Evolutionary conservation across 2,329 filamentous ascomycete species (phyloP), one percentile per base, ranked within the genome.

Genomic region (Pestalotiopsis sp.): DNA sequence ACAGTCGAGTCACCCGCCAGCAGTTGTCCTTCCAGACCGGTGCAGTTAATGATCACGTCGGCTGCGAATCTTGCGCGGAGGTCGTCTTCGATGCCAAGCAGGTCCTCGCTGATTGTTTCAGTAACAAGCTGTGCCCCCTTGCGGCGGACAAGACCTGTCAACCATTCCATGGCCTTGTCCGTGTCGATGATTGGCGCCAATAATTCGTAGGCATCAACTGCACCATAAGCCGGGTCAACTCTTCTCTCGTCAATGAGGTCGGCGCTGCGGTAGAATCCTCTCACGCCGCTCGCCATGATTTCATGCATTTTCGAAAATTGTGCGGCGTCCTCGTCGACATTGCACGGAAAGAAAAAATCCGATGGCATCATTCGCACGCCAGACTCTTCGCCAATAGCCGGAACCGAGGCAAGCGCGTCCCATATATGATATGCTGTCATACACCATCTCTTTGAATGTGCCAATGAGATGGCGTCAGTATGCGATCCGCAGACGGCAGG

Each of bases 141-240:
- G 57, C 73, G 71, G 38, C 78, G 70, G 27, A 85, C 80, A 58
- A 84, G 77, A 41, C 74, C 73, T 70, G 77, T 82, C 63, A 84
- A 74, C 74, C 79, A 84, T 25, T 71, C 70, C 81, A 84, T 85
- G 38, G 78, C 78, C 55, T 76, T 71, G 70, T 85, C 82, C 0
- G 83, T 84, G 71, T 85, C 82, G 68, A 85, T 84, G 65, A 84
- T 76, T 1, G 82, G 83, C 1, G 82, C 79, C 60, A 82, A 73
- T 64, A 82, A 73, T 69, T 84, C 80, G 70, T 84, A 85, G 4
- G 82, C 83, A 64, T 85, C 81, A 3, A 81, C 77, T 13, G 76
- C 78, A 9, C 79, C 79, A 67, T 81, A 79, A 1, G 69, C 68
- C 7, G 73, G 73, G 69, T 80, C 73, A 27, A 82, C 70, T 13